Evolutionary conservation across 345 rosid genomes (phyloP), one percentile per base, ranked within the genome.

Genomic region (Citrus medica): DNA sequence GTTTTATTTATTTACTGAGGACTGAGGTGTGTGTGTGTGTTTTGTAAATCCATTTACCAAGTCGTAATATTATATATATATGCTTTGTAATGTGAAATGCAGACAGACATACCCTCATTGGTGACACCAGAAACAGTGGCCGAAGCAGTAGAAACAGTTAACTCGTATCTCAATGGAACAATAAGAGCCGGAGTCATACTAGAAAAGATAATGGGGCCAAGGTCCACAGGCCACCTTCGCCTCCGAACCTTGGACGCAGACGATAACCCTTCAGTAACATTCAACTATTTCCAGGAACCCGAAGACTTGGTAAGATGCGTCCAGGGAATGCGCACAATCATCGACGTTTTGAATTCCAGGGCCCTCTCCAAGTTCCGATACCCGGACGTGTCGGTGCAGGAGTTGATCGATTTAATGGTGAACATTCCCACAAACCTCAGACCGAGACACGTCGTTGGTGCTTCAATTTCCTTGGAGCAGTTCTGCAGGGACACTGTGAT

Each of bases 271-370:
- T 86, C 81, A 1, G 93, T 94, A 25, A 90, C 70, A 46, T 94
- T 92, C 74, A 90, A 92, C 86, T 94, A 92, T 80, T 93, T 90
- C 82, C 84, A 84, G 71, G 90, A 92, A 9, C 90, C 91, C 35
- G 89, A 94, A 78, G 98, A 94, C 72, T 72, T 90, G 40, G 35
- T 71, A 61, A 73, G 78, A 27, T 93, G 95, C 76, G 94, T 89
- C 66, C 67, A 81, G 25, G 98, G 97, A 38, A 81, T 93, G 80
- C 71, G 38, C 22, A 89, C 89, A 1, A 76, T 89, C 25, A 86
- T 86, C 2, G 77, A 82, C 40, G 87, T 94, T 51, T 73, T 94
- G 9, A 84, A 89, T 42, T 88, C 93, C 0, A 76, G 74, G 28
- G 83, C 94, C 1, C 80, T 89, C 67, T 81, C 95, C 1, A 87